These are phyloP conservation scores for Plasmodium gaboni DNA, from an alignment of 169 alveolate genomes.

Conservation along the genomic window DNA sequence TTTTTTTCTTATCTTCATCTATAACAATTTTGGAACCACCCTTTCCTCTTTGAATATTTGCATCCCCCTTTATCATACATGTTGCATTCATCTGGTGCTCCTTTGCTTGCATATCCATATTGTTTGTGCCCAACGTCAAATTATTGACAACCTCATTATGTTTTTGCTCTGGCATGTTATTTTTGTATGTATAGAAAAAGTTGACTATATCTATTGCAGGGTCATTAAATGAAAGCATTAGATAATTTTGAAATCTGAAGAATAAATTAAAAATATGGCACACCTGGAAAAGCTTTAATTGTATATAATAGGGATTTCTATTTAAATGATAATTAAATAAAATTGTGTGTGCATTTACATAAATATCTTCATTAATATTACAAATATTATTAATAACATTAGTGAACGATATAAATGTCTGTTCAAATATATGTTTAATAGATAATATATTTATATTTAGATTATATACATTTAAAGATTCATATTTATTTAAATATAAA, in stretches of 20 bases:
- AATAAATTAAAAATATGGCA: slow-evolving; percentile 63
- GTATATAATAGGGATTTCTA: slow-evolving; percentile 13
- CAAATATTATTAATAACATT: slow-evolving; percentile 13
- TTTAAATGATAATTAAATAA: slow-evolving; percentile 32
- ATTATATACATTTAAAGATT: slow-evolving; percentile 13
- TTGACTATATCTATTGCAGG: slow-evolving; percentile 43
- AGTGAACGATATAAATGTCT: slow-evolving; percentile 34
- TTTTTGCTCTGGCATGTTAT: neutral
- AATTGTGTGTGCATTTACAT: slow-evolving; percentile 17
- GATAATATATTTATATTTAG: slow-evolving; percentile 25
- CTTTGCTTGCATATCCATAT: neutral
- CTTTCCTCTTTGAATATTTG: too few relatives aligned
- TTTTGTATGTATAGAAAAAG: slow-evolving; percentile 16
- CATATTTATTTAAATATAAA: slow-evolving; percentile 43
- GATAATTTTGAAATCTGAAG: slow-evolving; percentile 58
- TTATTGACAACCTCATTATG: too few relatives aligned
- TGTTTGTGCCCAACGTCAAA: neutral
- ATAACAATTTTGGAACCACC: too few relatives aligned
- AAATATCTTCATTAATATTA: slow-evolving; percentile 20
- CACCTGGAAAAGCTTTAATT: slow-evolving; percentile 46
- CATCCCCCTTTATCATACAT: neutral
- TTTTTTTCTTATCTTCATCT: too few relatives aligned
- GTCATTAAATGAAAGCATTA: slow-evolving; percentile 45
- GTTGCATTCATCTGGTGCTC: neutral
- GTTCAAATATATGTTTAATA: slow-evolving; percentile 32